phyloP scores from a whole-genome alignment of 495 filamentous ascomycete genomes.

The Cryomyces minteri region DNA sequence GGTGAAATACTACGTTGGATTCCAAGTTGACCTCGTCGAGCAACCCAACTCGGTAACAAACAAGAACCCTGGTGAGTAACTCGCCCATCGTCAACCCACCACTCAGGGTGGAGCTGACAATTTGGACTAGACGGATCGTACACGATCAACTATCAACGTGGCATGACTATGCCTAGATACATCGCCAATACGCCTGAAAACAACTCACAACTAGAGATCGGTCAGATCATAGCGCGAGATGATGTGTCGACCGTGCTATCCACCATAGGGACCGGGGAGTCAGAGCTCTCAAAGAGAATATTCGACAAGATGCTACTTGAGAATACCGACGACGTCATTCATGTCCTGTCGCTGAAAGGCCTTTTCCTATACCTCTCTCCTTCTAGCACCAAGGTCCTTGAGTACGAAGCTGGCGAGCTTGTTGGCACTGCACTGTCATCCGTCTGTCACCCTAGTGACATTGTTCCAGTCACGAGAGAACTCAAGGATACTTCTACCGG shows the following conservation, averaged over 20 bases:
- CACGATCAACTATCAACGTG: constrained; percentile 77
- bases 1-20: constrained; percentile 78
- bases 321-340: constrained; percentile 88
- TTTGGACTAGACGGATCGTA: constrained; percentile 45
- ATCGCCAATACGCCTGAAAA: constrained; percentile 49
- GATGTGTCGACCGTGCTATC: constrained; percentile 79
- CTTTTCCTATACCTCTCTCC: constrained; percentile 88
- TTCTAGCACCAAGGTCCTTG: constrained; percentile 62
- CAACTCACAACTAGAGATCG: constrained; percentile 35
- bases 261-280: constrained; percentile 47
- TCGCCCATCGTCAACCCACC: neutral
- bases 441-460: constrained; percentile 92
- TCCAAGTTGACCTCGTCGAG: constrained; percentile 94
- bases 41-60: constrained; percentile 75
- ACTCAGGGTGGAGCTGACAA: constrained; percentile 1
- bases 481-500: constrained; percentile 70
- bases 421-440: constrained; percentile 76
- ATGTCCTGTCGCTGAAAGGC: constrained; percentile 84
- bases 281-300: constrained; percentile 57
- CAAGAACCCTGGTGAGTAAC: constrained; percentile 48
- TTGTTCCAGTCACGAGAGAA: constrained; percentile 86
- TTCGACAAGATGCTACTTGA: constrained; percentile 89
- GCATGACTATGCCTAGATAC: constrained; percentile 54
- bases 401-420: constrained; percentile 76
- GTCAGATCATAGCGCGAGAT: constrained; percentile 60